These are phyloP conservation scores for Jatropha curcas DNA, from an alignment of 345 rosid genomes.

Conservation along the genomic window DNA sequence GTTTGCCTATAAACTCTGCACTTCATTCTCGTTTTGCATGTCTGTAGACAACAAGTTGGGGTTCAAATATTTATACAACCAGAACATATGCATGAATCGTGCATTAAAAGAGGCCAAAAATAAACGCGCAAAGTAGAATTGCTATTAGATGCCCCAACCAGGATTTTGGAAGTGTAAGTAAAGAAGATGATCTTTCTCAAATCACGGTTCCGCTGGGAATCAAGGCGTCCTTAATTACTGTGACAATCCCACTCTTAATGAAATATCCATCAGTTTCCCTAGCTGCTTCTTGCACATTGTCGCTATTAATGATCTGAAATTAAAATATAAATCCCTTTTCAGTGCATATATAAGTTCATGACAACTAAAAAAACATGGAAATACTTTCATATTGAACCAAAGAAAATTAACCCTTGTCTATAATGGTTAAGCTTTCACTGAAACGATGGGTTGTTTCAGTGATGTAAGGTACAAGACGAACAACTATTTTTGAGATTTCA, in stretches of 20 bases:
- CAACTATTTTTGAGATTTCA: background rate
- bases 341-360: background rate
- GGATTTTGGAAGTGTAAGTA: background rate
- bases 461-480: background rate
- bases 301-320: constrained; percentile 73
- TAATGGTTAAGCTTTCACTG: background rate
- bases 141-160: background rate
- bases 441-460: background rate
- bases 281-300: constrained; percentile 91
- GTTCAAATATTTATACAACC: too few species aligned
- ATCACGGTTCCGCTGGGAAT: constrained; percentile 87
- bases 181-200: constrained; percentile 32
- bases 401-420: background rate
- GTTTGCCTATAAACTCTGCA: too few species aligned
- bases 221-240: constrained; percentile 91
- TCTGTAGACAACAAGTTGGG: too few species aligned
- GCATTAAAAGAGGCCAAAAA: too few species aligned
- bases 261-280: constrained; percentile 95
- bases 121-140: constrained; percentile 2
- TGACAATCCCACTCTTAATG: constrained; percentile 95
- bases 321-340: background rate
- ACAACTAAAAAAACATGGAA: background rate
- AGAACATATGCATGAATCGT: too few species aligned
- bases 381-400: background rate
- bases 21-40: too few species aligned